Base-by-base conservation (phyloP, 306 rosid species). In the Lotus japonicus region DNA sequence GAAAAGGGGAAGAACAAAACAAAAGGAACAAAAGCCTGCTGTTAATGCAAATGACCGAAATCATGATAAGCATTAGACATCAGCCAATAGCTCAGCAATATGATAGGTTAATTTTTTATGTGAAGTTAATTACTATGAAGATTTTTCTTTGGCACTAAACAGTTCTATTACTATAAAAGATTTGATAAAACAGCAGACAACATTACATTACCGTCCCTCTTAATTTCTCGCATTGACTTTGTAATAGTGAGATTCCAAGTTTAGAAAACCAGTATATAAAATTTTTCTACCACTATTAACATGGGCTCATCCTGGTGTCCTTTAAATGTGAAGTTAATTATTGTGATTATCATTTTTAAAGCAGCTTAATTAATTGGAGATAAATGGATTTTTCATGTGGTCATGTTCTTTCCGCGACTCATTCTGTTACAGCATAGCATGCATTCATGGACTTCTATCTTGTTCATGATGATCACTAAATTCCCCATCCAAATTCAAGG, bases 111-210 rank as follows among this genome's bases (percentile, higher is more conserved):
- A n/a, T n/a, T n/a, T n/a, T n/a, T n/a, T n/a, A n/a, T n/a, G n/a
- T n/a, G n/a, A n/a, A n/a, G n/a, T n/a, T n/a, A n/a, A n/a, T n/a
- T n/a, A n/a, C n/a, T n/a, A n/a, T n/a, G n/a, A n/a, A n/a, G n/a
- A n/a, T n/a, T 12, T 14, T 28, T 42, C 69, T 49, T 14, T 49
- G 80, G 70, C 56, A 38, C 49, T n/a, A n/a, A 53, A 67, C 69
- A 58, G 12, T 64, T 70, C 43, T 63, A 38, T 26, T 55, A 12
- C 73, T 64, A n/a, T 70, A 61, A 70, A 70, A 77, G 36, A 45
- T 69, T 62, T 70, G 53, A 63, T 62, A 36, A 62, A 77, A 36
- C 53, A 60, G 16, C 66, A 41, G 57, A 61, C 71, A 61, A 11
- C 33, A 39, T 48, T 46, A 11, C 33, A 39, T 48, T 46, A 49